These are phyloP conservation scores for Venturia effusa DNA, from an alignment of 2,329 filamentous ascomycete species.

Conservation along the genomic window DNA sequence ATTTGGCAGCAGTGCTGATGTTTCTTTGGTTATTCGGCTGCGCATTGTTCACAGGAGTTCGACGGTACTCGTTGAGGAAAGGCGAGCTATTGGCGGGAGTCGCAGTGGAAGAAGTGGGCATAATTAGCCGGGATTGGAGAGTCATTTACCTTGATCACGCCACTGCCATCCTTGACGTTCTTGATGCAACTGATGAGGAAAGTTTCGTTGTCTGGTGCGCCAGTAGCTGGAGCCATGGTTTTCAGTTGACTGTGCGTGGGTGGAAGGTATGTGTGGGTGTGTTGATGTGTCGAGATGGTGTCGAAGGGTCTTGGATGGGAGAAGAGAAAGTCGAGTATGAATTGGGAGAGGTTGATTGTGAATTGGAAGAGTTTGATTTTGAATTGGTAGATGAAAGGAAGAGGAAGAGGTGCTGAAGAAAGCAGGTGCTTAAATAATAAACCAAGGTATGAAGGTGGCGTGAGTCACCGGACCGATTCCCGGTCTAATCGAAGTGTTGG, in stretches of 20 bases:
- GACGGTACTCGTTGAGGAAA: background rate
- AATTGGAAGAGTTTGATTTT: background rate
- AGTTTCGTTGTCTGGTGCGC: background rate
- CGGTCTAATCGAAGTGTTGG: background rate
- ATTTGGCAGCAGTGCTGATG: background rate
- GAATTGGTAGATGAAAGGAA: background rate
- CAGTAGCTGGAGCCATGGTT: background rate
- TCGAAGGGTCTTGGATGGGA: background rate
- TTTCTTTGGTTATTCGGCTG: background rate
- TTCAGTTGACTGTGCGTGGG: background rate
- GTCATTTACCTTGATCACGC: background rate
- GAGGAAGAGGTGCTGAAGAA: background rate
- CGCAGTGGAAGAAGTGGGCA: background rate
- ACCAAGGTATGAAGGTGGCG: background rate
- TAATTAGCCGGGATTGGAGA: background rate
- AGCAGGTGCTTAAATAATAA: background rate
- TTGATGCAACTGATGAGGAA: background rate
- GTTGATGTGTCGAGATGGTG: background rate
- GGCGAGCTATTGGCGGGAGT: background rate
- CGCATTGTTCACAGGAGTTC: background rate
- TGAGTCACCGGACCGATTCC: background rate
- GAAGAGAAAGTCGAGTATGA: background rate
- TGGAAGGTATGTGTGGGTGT: background rate
- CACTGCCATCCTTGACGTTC: background rate
- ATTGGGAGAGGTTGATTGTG: background rate